phyloP scores from a whole-genome alignment of 139 green algal genomes.

The Closterium sp. region DNA sequence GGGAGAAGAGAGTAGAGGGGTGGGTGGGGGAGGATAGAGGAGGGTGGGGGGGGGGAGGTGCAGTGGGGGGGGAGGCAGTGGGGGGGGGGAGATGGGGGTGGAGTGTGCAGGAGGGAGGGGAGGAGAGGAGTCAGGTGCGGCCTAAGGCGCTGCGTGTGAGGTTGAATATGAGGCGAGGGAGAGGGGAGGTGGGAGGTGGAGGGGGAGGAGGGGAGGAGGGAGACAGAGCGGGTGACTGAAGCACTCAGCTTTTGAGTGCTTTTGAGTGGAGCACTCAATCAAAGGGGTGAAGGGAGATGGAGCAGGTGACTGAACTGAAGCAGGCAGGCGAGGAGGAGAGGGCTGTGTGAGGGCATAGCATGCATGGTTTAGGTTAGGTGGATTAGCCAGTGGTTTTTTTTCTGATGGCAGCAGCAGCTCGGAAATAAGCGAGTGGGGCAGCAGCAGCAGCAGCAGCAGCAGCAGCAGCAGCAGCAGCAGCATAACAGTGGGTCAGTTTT shows the following conservation, averaged over 20 bases:
- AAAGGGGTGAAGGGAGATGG: conserved; percentile 6
- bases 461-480: no score
- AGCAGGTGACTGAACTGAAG: conserved; percentile 40
- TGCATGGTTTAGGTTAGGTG: no score
- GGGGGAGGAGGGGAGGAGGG: background rate
- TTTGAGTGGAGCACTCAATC: no score
- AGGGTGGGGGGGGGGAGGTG: background rate
- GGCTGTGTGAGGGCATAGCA: no score
- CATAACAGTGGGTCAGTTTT: no score
- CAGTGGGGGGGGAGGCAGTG: no score
- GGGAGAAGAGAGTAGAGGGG: background rate
- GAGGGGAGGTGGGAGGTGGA: background rate
- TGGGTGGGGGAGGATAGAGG: background rate
- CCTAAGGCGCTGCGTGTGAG: background rate
- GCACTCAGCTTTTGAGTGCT: no score
- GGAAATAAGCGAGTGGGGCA: no score
- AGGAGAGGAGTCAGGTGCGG: background rate
- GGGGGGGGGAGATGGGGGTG: background rate
- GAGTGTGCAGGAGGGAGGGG: background rate
- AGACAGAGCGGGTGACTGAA: no score
- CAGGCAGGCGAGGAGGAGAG: background rate
- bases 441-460: no score
- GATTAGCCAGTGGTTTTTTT: no score
- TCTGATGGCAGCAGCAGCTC: no score
- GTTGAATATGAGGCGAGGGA: background rate